Evolutionary conservation across 257 asterid species (phyloP).

Genomic region (Echium plantagineum): DNA sequence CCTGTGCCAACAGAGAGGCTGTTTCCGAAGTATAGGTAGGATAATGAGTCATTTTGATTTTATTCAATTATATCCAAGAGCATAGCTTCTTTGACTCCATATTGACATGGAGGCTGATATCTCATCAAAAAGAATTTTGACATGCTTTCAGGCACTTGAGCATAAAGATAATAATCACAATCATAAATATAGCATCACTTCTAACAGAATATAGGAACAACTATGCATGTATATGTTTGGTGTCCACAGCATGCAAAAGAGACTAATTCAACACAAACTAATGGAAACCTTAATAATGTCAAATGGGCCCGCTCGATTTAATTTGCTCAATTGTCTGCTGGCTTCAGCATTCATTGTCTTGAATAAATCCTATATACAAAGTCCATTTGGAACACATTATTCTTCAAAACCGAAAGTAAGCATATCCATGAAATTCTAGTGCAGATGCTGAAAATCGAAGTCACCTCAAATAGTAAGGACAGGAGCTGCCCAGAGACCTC

Average conservation of each 20-base stretch:
- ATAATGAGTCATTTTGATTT: too few species aligned
- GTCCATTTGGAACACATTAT: slow-evolving; percentile 8
- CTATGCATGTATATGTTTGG: slow-evolving; percentile 1
- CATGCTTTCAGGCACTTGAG: too few species aligned
- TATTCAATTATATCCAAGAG: too few species aligned
- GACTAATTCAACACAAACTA: neutral
- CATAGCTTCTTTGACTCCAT: too few species aligned
- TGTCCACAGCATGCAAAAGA: neutral
- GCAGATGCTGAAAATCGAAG: slow-evolving; percentile 1
- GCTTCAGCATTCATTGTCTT: slow-evolving; percentile 75
- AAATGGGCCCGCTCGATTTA: slow-evolving; percentile 33
- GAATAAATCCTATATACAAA: slow-evolving; percentile 62
- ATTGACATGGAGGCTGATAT: too few species aligned
- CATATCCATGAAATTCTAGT: neutral
- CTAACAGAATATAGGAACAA: neutral
- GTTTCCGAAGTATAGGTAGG: too few species aligned
- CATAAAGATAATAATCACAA: neutral
- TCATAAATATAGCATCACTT: neutral
- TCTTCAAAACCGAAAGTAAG: slow-evolving; percentile 1
- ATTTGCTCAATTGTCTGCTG: slow-evolving; percentile 32
- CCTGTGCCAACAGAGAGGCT: too few species aligned
- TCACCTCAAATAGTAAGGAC: slow-evolving; percentile 88
- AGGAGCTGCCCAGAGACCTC: slow-evolving; percentile 89
- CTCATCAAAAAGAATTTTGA: too few species aligned
- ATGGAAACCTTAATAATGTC: slow-evolving; percentile 57